Evolutionary conservation across 2,329 filamentous ascomycete genomes (phyloP), one percentile per base, ranked within the genome.

Genomic region (Fusarium acutatum): DNA sequence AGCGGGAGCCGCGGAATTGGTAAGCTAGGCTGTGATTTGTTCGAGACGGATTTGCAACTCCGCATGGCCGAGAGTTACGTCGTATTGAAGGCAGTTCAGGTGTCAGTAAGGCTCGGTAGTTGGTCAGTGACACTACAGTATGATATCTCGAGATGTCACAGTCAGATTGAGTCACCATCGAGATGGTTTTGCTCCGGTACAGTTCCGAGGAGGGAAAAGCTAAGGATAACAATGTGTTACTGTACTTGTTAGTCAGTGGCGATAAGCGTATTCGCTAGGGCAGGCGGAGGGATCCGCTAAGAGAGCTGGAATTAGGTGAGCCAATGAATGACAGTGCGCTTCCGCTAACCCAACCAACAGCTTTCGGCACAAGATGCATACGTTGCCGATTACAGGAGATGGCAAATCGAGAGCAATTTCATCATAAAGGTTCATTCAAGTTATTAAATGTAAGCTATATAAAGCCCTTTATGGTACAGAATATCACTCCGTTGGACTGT

Each of bases 1-100:
- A 73, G 70, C 41, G 50, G 34, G 50, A 53, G 14, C 50, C 24
- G 34, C 34, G 65, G 26, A 52, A 52, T 40, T 60, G 46, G 46
- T 53, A 41, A 57, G 40, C 49, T 24, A 7, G n/a, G 2, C n/a
- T 43, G 32, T 49, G 20, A 62, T 61, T 61, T 46, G 28, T 24
- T 53, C 28, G 43, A 38, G 22, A 15, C 34, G 34, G 49, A 26
- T 43, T 34, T 63, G 22, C 17, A 59, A 35, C 56, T 60, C 56
- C 60, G 30, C 30, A 50, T 17, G 7, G 0, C 44, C 34, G 43
- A 50, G 24, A 24, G 32, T 17, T 37, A 17, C 8, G 50, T 40
- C 6, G 34, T 12, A 40, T 38, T n/a, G 24, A n/a, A 18, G 7
- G 5, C 18, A 0, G 7, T 12, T 22, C 5, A 22, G 28, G 50